Conservation (phyloP, 352 stramenopile genomes). For the Globisporangium barbulae region DNA sequence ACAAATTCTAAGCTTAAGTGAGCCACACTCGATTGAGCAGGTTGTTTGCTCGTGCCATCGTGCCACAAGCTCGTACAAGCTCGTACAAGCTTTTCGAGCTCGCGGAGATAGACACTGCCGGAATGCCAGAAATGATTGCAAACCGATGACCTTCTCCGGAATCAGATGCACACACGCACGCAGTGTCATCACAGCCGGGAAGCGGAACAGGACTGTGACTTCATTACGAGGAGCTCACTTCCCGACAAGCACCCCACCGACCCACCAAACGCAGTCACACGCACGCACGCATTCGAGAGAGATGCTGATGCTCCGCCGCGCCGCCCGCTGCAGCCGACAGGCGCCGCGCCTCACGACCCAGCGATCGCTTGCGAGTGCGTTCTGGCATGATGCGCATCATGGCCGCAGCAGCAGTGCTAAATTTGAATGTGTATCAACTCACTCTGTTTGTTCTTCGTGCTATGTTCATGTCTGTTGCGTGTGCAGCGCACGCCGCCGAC, state of each 20-base stretch:
- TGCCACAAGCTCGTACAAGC: too few relatives aligned
- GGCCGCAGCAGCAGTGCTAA: background rate
- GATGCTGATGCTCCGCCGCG: constrained; percentile 5
- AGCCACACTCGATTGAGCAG: background rate
- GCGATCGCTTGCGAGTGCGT: constrained; percentile 12
- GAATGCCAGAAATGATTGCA: too few relatives aligned
- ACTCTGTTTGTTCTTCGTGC: background rate
- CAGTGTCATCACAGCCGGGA: background rate
- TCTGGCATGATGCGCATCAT: background rate
- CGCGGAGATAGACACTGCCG: too few relatives aligned
- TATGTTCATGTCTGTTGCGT: background rate
- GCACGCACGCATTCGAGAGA: background rate
- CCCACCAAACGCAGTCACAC: background rate
- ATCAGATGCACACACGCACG: background rate
- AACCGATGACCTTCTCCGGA: background rate
- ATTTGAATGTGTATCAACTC: background rate
- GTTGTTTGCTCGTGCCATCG: background rate
- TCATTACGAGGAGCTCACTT: background rate
- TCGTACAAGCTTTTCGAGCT: too few relatives aligned
- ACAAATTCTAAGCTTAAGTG: too few relatives aligned
- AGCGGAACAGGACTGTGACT: too few relatives aligned
- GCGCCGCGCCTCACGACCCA: background rate
- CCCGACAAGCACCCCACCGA: background rate
- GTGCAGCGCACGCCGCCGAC: background rate
- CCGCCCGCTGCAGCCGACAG: background rate